phyloP scores from a whole-genome alignment of 208 protist species.

The Trypanosoma mega region DNA sequence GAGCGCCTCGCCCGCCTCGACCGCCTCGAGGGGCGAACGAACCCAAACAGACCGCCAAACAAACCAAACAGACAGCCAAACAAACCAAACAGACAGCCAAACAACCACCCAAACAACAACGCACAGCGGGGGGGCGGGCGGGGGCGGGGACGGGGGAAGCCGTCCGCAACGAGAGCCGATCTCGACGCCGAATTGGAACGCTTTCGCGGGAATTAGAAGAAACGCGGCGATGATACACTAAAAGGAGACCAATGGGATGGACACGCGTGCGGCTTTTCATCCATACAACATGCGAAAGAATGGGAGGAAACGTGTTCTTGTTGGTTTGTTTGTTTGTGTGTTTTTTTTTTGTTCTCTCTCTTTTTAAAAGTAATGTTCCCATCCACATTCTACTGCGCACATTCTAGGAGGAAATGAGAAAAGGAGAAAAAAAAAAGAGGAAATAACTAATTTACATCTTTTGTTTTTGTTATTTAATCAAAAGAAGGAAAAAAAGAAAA shows the following conservation, averaged over 20 bases:
- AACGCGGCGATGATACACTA: no score
- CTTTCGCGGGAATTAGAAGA: slow-evolving; percentile 60
- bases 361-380: no score
- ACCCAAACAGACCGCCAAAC: neutral
- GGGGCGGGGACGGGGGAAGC: slow-evolving; percentile 17
- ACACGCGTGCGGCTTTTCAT: no score
- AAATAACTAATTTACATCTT: neutral
- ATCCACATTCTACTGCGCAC: no score
- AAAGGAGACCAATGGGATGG: no score
- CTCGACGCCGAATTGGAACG: slow-evolving; percentile 82
- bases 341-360: no score
- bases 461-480: slow-evolving; percentile 12
- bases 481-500: slow-evolving; percentile 14
- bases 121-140: slow-evolving; percentile 22
- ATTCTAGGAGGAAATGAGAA: no score
- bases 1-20: slow-evolving; percentile 8
- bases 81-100: slow-evolving; percentile 20
- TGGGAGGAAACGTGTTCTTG: no score
- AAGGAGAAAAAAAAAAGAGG: slow-evolving; percentile 20
- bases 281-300: no score
- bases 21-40: slow-evolving; percentile 4
- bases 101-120: slow-evolving; percentile 18
- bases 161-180: slow-evolving; percentile 47
- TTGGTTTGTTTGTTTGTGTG: no score
- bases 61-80: slow-evolving; percentile 15